Percentiles rank a stretch among this genome's conserved stretches.
Conservation (phyloP, 2,329 filamentous ascomycete genomes). For the Remersonia thermophila region DNA sequence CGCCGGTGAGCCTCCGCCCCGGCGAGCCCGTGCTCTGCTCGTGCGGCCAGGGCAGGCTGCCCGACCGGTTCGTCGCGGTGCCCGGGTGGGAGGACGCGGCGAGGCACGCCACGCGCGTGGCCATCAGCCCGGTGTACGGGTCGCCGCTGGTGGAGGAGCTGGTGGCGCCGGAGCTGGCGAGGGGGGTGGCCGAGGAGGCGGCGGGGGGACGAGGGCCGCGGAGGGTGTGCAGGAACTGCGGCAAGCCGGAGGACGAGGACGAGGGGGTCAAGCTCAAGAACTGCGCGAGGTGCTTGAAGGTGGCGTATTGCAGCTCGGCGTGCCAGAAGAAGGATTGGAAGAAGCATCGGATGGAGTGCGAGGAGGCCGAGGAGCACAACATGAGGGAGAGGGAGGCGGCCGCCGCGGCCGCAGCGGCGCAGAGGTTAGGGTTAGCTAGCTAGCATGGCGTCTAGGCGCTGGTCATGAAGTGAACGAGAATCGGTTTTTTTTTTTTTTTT, state of each 20-base stretch:
- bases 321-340: conserved; percentile 46
- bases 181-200: not conserved
- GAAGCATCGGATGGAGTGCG: conserved; percentile 34
- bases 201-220: not conserved
- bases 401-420: no score
- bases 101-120: conserved; percentile 38
- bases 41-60: conserved; percentile 33
- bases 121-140: conserved; percentile 43
- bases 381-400: not conserved
- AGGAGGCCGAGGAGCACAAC: conserved; percentile 11
- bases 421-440: no score
- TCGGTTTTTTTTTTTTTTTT: no score
- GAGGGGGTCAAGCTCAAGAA: conserved; percentile 27
- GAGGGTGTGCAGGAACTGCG: conserved; percentile 27
- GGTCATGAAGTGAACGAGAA: no score
- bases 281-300: conserved; percentile 32
- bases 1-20: conserved; percentile 28
- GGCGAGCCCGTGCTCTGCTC: conserved; percentile 30
- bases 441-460: no score
- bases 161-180: conserved; percentile 16
- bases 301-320: conserved; percentile 37
- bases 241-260: conserved; percentile 20
- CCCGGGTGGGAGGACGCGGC: conserved; percentile 32
- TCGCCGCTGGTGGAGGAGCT: conserved; percentile 31
- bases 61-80: conserved; percentile 26